These are phyloP conservation scores for Suzukiozyma palmioleophila DNA, from an alignment of 1,139 yeast genomes.

Conservation along the genomic window DNA sequence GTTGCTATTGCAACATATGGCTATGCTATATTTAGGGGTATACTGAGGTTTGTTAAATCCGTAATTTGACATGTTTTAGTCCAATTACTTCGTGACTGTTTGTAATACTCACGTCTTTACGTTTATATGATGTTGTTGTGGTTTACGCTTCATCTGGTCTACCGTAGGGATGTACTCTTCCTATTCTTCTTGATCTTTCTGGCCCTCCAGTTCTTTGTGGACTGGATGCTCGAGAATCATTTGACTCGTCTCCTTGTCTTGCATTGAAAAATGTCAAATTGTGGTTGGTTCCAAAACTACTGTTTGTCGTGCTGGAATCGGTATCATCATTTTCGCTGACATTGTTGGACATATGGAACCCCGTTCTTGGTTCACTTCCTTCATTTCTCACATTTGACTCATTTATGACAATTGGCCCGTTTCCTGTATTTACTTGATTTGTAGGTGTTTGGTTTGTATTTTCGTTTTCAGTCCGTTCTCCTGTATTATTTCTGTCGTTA, in stretches of 20 bases:
- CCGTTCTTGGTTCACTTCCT: constrained; percentile 4
- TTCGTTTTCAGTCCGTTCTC: background rate
- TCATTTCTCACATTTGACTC: constrained; percentile 4
- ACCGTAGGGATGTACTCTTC: constrained; percentile 27
- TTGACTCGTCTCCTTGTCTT: background rate
- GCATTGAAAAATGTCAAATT: constrained; percentile 8
- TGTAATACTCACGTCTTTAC: no score
- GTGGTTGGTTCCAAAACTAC: constrained; percentile 5
- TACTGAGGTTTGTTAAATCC: no score
- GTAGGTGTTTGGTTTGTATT: background rate
- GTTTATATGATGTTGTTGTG: no score
- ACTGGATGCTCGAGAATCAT: constrained; percentile 4
- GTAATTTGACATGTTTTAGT: no score
- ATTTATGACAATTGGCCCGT: background rate
- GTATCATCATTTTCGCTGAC: constrained; percentile 2
- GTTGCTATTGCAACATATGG: no score
- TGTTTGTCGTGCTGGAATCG: constrained; percentile 2
- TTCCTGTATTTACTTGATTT: background rate
- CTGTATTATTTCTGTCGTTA: background rate
- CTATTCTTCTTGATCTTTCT: constrained; percentile 16
- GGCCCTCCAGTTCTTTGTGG: constrained; percentile 23
- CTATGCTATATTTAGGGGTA: no score
- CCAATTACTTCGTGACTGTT: no score
- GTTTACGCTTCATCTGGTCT: constrained; percentile 13
- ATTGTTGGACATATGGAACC: background rate